These are phyloP conservation scores for Vitellaria paradoxa DNA, from an alignment of 179 eudicot species.

Conservation along the genomic window DNA sequence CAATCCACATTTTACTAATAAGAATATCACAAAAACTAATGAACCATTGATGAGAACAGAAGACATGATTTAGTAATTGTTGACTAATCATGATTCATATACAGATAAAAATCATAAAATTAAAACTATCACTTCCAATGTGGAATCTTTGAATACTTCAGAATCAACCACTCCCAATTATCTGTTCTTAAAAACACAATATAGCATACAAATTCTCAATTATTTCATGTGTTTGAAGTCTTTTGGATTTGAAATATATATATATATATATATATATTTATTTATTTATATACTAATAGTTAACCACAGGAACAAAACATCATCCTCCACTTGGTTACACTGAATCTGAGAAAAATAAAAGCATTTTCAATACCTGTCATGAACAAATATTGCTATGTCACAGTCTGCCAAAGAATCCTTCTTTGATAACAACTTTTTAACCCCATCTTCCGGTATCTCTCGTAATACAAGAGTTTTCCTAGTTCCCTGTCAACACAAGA, in stretches of 20 bases:
- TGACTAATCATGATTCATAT: not conserved
- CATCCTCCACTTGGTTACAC: not conserved
- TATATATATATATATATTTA: no score
- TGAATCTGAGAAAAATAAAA: not conserved
- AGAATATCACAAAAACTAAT: no score
- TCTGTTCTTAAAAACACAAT: not conserved
- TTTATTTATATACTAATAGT: no score
- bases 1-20: not conserved
- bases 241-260: not conserved
- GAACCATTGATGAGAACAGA: not conserved
- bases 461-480: conserved; percentile 73
- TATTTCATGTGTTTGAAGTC: not conserved
- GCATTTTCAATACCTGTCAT: conserved; percentile 62
- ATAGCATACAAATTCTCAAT: not conserved
- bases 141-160: not conserved
- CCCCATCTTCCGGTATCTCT: conserved; percentile 74
- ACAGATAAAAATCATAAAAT: no score
- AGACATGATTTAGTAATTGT: not conserved
- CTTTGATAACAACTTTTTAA: conserved; percentile 44
- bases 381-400: conserved; percentile 77
- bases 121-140: not conserved
- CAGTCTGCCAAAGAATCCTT: conserved; percentile 78
- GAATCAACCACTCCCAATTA: not conserved
- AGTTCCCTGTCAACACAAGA: conserved; percentile 48
- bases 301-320: not conserved